Evolutionary conservation across 1,284 basidiomycete species (phyloP).

Genomic region (Sporisorium exsertum): DNA sequence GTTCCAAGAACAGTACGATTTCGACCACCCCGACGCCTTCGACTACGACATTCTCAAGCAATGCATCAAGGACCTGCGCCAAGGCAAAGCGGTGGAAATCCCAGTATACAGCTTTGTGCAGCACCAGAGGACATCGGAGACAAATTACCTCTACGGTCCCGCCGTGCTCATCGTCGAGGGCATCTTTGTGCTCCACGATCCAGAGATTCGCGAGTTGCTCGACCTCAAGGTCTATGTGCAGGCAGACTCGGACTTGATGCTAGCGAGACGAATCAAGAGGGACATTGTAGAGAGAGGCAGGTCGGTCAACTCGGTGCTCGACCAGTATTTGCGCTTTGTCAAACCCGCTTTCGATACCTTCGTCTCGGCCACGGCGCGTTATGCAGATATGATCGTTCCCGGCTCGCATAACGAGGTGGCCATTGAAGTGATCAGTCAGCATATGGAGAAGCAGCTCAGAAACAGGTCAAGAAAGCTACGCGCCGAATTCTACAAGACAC

Average conservation of each 20-base stretch:
- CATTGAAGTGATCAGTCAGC: conserved; percentile 91
- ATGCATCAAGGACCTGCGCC: conserved; percentile 82
- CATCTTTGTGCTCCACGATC: conserved; percentile 85
- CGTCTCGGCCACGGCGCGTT: conserved; percentile 85
- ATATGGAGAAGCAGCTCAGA: conserved; percentile 82
- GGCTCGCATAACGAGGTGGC: conserved; percentile 72
- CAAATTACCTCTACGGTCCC: conserved; percentile 92
- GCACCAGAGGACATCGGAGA: conserved; percentile 87
- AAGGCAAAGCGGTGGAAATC: conserved; percentile 77
- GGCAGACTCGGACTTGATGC: conserved; percentile 95
- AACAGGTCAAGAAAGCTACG: conserved; percentile 46
- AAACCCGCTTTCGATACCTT: conserved; percentile 90
- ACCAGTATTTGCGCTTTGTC: conserved; percentile 93
- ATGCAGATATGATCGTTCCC: conserved; percentile 77
- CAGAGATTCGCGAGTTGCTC: conserved; percentile 79
- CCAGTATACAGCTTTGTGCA: conserved; percentile 93
- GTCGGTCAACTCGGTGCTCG: conserved; percentile 84
- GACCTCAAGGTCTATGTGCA: conserved; percentile 82
- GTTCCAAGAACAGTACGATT: conserved; percentile 85
- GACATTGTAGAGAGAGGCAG: conserved; percentile 90
- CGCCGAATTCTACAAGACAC: conserved; percentile 55
- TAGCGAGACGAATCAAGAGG: conserved; percentile 87
- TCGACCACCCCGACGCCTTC: conserved; percentile 93
- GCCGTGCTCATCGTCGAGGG: conserved; percentile 96
- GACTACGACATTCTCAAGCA: conserved; percentile 87